A percentile compares a stretch with the other conserved stretches of the same genome.
phyloP scores from a whole-genome alignment of 345 rosid species.

The Arabidopsis arenosa region DNA sequence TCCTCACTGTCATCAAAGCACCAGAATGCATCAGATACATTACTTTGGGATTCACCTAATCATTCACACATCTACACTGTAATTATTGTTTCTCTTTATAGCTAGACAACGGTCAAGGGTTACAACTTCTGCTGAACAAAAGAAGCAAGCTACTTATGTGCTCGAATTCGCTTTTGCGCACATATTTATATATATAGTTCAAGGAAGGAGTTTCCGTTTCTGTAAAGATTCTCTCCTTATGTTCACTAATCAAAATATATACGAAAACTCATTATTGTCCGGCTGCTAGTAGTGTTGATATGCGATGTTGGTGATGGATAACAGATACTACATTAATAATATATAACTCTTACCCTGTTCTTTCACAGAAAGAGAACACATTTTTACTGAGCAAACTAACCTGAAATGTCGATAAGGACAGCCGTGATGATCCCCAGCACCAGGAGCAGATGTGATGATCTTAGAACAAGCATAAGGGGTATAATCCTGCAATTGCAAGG shows the following conservation, averaged over 20 bases:
- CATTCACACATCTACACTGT: conserved; percentile 1
- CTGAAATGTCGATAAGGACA: conserved; percentile 97
- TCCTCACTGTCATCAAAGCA: conserved; percentile 63
- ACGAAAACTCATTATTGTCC: not conserved
- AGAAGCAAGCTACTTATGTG: not conserved
- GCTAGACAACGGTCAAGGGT: not conserved
- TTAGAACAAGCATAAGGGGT: conserved; percentile 95
- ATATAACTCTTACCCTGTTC: not conserved
- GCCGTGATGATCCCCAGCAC: conserved; percentile 90
- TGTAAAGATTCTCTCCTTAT: not conserved
- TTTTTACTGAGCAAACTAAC: conserved; percentile 44
- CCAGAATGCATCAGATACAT: conserved; percentile 2
- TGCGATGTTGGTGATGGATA: conserved; percentile 3
- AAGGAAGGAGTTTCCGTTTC: not conserved
- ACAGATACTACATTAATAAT: not conserved
- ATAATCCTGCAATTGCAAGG: conserved; percentile 72
- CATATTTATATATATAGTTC: not conserved
- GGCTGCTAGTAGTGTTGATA: not conserved
- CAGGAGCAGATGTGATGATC: conserved; percentile 75
- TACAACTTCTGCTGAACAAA: conserved; percentile 12
- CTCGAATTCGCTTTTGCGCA: not conserved
- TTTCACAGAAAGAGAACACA: not conserved
- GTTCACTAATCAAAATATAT: not conserved
- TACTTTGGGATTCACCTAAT: conserved; percentile 1
- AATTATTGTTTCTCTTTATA: not conserved